Evolutionary conservation across 2,329 filamentous ascomycete genomes (phyloP).

Genomic region (Cadophora malorum): DNA sequence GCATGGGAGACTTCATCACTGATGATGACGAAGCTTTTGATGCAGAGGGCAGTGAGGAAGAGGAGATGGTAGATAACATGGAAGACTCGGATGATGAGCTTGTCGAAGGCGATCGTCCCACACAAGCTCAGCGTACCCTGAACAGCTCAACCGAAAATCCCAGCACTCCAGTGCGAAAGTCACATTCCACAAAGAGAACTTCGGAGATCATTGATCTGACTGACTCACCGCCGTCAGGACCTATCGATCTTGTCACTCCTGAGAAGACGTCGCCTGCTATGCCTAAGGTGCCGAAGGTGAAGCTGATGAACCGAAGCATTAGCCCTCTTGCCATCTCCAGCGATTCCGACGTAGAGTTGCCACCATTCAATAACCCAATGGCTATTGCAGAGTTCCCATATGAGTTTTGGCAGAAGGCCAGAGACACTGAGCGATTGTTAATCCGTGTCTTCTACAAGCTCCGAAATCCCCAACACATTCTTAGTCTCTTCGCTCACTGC

Average conservation of each 20-base stretch:
- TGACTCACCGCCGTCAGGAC: constrained; percentile 7
- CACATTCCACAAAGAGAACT: constrained; percentile 1
- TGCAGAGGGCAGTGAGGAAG: constrained; percentile 22
- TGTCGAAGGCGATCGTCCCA: constrained; percentile 21
- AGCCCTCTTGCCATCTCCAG: constrained; percentile 1
- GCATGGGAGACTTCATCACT: constrained; percentile 58
- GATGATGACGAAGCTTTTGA: constrained; percentile 35
- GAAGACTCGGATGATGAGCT: constrained; percentile 24
- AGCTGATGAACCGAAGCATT: neutral
- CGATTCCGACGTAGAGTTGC: constrained; percentile 20
- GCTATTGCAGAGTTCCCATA: constrained; percentile 36
- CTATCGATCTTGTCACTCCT: constrained; percentile 10
- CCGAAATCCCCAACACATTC: constrained; percentile 17
- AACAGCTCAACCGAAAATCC: neutral
- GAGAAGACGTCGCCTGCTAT: neutral
- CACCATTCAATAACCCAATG: constrained; percentile 35
- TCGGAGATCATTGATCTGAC: constrained; percentile 36
- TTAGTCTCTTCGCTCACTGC: constrained; percentile 29
- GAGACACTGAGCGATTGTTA: constrained; percentile 49
- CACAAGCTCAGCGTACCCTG: neutral
- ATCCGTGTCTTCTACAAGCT: constrained; percentile 50
- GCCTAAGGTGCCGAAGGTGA: neutral
- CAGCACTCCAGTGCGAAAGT: constrained; percentile 11
- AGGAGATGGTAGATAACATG: constrained; percentile 24
- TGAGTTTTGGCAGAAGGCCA: constrained; percentile 32